Evolutionary conservation across 2,329 filamentous ascomycete species (phyloP), one percentile per base, ranked within the genome.

Genomic region (Stachybotrys chlorohalonatus): DNA sequence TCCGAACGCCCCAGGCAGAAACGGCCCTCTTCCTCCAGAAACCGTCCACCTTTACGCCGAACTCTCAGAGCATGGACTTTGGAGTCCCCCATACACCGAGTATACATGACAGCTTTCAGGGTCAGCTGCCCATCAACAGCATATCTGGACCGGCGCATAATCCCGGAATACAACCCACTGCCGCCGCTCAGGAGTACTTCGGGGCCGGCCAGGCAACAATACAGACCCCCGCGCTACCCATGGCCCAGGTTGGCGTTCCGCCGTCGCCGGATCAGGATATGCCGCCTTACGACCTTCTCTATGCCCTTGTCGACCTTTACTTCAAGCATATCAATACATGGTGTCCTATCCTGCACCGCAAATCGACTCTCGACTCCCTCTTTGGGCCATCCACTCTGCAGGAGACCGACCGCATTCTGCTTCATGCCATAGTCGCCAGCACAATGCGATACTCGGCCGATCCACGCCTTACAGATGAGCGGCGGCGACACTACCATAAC

Each of bases 361-460:
- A 75, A 54, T 70, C 73, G 0, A 74, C 70, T 13, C 69, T 74
- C 61, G 61, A 66, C 1, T 64, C 61, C 17, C 70, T 75, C 54
- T 75, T 75, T 46, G 71, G 71, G 1, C 70, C 72, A 7, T 72
- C 71, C 1, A 70, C 69, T 0, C 58, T 74, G 32, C 63, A 62
- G 39, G 72, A 75, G 53, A 64, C 68, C 1, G 73, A 75, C 50
- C 63, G 72, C 5, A 68, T 75, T 24, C 57, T 75, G 9, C 64
- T 75, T 1, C 90, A 95, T 68, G 87, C 92, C 6, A 95, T 96
- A 54, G 90, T 96, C 5, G 90, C 90, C 1, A 94, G 90, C 0
- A 92, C 90, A 0, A 75, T 96, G 59, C 84, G 90, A 31, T 96
- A 91, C 67, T 95, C 89, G 0, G 86, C 81, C 3, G 91, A 96